Base-by-base conservation (phyloP, 306 rosid species). In the Astragalus glycyphyllos region DNA sequence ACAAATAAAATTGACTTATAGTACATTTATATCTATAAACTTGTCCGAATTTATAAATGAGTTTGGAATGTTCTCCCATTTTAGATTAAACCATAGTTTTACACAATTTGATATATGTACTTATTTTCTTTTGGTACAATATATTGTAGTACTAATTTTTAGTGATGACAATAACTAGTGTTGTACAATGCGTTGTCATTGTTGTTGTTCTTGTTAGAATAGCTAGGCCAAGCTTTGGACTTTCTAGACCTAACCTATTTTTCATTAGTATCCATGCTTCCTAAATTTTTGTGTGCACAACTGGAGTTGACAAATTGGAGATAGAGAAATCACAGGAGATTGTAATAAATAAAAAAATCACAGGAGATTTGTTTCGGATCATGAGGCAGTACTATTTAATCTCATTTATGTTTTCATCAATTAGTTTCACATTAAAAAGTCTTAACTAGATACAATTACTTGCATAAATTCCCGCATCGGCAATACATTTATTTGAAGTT, bases 371-470 rank as follows among this genome's bases (percentile, higher is more conserved):
- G 51, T 66, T 57, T 35, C 35, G 35, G 51, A 35, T 46, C 42
- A 29, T 29, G 58, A 23, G 58, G 31, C 31, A 77, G 64, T 58
- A 60, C 58, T 26, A 15, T 29, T 41, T 11, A 32, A 61, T 64
- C 17, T 15, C 64, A 59, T 58, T 75, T 58, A 74, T 32, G 50
- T 67, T 49, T 59, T 45, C 34, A 46, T 53, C 56, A 32, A 15
- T 40, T 55, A 7, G 17, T 20, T 14, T 29, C 3, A 29, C 3
- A 68, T 60, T 76, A 15, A 58, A 65, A 47, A 23, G 10, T 37
- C 70, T 58, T 78, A 78, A 72, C 45, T 65, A 31, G 16, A 31
- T 66, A 31, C 41, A 49, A 50, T 73, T 13, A 10, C 57, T 57
- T 72, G 6, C 65, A 65, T 48, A 58, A 49, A 29, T 72, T 40